phyloP scores from a whole-genome alignment of 768 basidiomycete genomes.

The Mycena galopus region DNA sequence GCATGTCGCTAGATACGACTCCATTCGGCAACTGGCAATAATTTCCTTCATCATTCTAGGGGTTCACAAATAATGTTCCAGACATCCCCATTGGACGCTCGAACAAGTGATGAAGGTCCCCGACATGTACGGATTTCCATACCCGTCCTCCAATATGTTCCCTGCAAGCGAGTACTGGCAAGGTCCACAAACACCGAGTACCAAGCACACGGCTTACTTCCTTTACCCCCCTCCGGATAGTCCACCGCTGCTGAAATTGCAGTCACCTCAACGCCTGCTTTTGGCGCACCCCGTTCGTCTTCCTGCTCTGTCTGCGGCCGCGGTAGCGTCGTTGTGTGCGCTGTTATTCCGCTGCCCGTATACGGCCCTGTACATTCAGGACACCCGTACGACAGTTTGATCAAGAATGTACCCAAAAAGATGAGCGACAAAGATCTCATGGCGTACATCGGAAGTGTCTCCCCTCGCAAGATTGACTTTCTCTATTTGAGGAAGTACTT shows the following conservation, averaged over 20 bases:
- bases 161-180: slow-evolving; percentile 32
- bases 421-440: slow-evolving; percentile 84
- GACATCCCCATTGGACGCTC: too few species aligned
- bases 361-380: slow-evolving; percentile 64
- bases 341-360: not conserved
- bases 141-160: not conserved
- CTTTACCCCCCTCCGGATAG: slow-evolving; percentile 35
- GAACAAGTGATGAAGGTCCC: slow-evolving; percentile 44
- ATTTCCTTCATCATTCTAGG: too few species aligned
- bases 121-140: slow-evolving; percentile 23
- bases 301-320: slow-evolving; percentile 9
- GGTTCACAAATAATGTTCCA: too few species aligned
- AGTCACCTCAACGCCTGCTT: slow-evolving; percentile 10
- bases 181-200: slow-evolving; percentile 18
- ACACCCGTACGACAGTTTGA: slow-evolving; percentile 89
- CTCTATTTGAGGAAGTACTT: slow-evolving; percentile 92
- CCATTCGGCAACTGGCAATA: too few species aligned
- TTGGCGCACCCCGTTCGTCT: slow-evolving; percentile 12
- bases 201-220: slow-evolving; percentile 23
- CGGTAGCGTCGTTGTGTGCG: not conserved
- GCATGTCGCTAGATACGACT: too few species aligned
- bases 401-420: slow-evolving; percentile 95
- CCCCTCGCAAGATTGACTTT: slow-evolving; percentile 85
- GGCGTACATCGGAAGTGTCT: slow-evolving; percentile 76
- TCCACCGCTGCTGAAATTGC: slow-evolving; percentile 25